Percentiles rank a stretch among this genome's conserved stretches.
Conservation (phyloP, 345 rosid species). For the Salix koriyanagi region DNA sequence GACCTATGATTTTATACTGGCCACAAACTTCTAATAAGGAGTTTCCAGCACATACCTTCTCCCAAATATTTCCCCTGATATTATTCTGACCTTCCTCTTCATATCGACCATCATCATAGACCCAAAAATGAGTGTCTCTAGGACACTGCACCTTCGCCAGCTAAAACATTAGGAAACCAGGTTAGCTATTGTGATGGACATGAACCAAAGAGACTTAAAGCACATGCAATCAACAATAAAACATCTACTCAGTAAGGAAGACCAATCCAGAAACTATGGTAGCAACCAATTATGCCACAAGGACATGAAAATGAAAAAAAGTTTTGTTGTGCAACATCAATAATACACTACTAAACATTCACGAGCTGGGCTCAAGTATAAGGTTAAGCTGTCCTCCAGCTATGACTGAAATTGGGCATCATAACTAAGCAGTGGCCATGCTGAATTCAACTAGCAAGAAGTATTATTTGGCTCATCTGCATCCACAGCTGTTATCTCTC, state of each 20-base stretch:
- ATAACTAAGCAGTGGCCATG: neutral
- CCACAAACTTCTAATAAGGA: neutral
- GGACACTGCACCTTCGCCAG: conserved; percentile 76
- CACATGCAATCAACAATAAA: neutral
- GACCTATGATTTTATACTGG: conserved; percentile 1
- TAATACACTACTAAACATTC: neutral
- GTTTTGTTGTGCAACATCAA: neutral
- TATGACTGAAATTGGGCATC: neutral
- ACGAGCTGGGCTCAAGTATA: neutral
- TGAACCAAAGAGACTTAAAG: neutral
- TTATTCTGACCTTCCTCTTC: conserved; percentile 89
- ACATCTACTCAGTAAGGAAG: neutral
- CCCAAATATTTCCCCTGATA: conserved; percentile 82
- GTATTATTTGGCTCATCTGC: neutral
- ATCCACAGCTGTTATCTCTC: neutral
- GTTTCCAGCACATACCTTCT: conserved; percentile 45
- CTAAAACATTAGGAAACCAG: conserved; percentile 31
- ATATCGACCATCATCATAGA: conserved; percentile 77
- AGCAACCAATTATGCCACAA: neutral
- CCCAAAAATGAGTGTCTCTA: conserved; percentile 82
- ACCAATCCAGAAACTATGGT: neutral
- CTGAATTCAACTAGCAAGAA: neutral
- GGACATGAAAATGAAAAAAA: neutral
- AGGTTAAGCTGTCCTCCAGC: neutral
- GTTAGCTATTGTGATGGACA: conserved; percentile 2